Base-by-base conservation (phyloP, 2,329 filamentous ascomycete species). In the Ambrosiella beaveri region DNA sequence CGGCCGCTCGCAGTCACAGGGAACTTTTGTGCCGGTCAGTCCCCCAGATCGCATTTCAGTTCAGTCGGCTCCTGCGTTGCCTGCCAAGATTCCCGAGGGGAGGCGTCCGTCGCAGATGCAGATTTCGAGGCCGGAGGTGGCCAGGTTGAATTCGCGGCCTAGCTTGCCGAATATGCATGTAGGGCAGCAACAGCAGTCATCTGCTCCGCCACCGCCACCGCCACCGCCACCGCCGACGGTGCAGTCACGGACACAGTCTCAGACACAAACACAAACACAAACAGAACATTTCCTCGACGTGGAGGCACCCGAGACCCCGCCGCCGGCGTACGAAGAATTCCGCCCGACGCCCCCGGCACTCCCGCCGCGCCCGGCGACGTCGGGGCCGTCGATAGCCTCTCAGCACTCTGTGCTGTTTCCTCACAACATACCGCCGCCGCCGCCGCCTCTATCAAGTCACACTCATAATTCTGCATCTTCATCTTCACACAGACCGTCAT, bases 161-260 rank as follows among this genome's bases (percentile, higher is more conserved):
- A 55, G 51, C 17, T 56, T 59, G 57, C 57, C 57, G n/a, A 59
- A 59, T 49, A 59, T 59, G 45, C 52, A 59, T 47, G 19, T 59
- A 19, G 52, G 57, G 2, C 44, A 55, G 15, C 47, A 49, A 19
- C 50, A 56, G 9, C 50, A 53, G 13, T 37, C n/a, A 37, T 37
- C 11, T 35, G 9, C 12, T n/a, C 19, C 17, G 50, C 19, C 7
- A 0, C 19, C 45, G 15, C 55, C 54, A 7, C 59, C 35, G n/a
- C 56, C 57, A 17, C 54, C 57, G 17, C 45, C 35, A 15, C 40
- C 3, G 27, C 39, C 13, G 7, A 38, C 51, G 4, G 39, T 47
- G 12, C 27, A 59, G 6, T 52, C 40, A 12, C 57, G 49, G 52
- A 39, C 55, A 2, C 52, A 40, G 3, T n/a, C 19, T 1, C 51